Evolutionary conservation across 179 eudicot species (phyloP).

Genomic region (Silene vulgaris): DNA sequence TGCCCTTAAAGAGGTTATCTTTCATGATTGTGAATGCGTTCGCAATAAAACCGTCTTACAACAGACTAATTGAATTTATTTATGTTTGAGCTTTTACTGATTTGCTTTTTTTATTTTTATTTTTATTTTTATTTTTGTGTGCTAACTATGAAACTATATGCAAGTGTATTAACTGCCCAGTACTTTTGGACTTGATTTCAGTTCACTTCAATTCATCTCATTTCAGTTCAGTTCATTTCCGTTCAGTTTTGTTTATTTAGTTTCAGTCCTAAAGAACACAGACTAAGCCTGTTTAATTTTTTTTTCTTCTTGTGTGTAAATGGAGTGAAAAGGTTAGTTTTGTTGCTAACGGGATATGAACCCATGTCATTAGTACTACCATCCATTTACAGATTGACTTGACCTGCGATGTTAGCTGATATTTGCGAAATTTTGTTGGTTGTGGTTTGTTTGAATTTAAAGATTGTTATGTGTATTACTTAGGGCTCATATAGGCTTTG

Average conservation of each 20-base stretch:
- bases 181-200: no score
- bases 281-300: no score
- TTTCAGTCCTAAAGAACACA: no score
- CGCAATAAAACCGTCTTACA: not conserved
- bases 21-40: not conserved
- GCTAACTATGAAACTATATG: no score
- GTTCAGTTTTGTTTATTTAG: no score
- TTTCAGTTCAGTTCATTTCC: no score
- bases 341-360: not conserved
- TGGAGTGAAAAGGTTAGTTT: no score
- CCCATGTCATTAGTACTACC: not conserved
- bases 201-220: no score
- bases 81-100: not conserved
- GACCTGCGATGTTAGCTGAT: no score
- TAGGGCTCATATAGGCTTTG: not conserved
- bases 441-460: not conserved
- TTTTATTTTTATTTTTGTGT: not conserved
- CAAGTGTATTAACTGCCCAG: no score
- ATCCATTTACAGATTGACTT: no score
- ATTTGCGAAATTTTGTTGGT: not conserved
- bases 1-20: conserved; percentile 71
- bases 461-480: not conserved
- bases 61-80: not conserved
- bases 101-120: not conserved
- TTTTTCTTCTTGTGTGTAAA: no score